Evolutionary conservation across 1,284 basidiomycete genomes (phyloP), one percentile per base, ranked within the genome.

Genomic region (Cystobasidium slooffiae): DNA sequence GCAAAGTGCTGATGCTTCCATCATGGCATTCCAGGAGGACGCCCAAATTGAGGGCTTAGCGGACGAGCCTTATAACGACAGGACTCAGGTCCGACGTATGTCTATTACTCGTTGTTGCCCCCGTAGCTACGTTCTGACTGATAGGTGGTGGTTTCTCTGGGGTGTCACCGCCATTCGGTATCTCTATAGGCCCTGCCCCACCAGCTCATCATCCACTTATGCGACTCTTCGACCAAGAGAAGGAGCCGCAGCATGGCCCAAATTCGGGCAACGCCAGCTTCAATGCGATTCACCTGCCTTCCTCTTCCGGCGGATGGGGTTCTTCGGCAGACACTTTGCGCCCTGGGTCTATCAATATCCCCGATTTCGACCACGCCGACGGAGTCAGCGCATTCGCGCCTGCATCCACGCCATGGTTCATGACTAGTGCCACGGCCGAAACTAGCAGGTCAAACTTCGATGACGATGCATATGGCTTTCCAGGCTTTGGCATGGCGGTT

Each of bases 151-250:
- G n/a, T 6, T 14, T 14, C 46, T 49, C 12, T n/a, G 46, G n/a
- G 46, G 2, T 12, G 18, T 6, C 24, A 14, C 52, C 5, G 24
- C 18, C 2, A 14, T 9, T 18, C 44, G 20, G 56, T 44, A 44
- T 22, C 70, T 39, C 31, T 9, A 22, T 31, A 53, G 56, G 72
- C n/a, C 37, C 53, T 51, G 51, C 62, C 37, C 39, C 63, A 52
- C 55, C 64, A 7, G 12, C 56, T 14, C 58, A 52, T 20, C 78
- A 80, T 53, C 80, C 79, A 10, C 76, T 80, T 44, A 75, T 79
- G 20, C 74, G 76, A 1, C 68, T 80, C 6, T 80, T 80, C 51
- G 79, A 79, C 63, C 77, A 76, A 20, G 77, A 78, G 24, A 66
- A 75, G 10, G 77, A 78, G 49, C 12, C 75, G 75, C 2, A 74